Conservation (phyloP, 176 grass and related monocot genomes). For the Oryza glumipatula region DNA sequence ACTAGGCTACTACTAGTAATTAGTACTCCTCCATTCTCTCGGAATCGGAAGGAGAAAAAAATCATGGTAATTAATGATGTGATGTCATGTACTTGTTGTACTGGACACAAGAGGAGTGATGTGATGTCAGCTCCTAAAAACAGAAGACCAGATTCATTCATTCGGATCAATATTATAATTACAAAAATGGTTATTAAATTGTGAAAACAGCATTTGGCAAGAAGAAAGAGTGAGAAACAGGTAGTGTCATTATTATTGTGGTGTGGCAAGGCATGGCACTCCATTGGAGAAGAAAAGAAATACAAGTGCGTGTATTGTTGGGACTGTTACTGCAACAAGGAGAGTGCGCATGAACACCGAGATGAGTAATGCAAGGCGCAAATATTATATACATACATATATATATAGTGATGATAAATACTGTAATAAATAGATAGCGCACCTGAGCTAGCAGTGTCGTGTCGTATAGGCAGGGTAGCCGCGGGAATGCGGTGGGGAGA, state of each 20-base stretch:
- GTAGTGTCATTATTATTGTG: not conserved
- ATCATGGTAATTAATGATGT: not conserved
- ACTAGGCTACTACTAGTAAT: no score
- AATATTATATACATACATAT: no score
- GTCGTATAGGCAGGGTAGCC: not conserved
- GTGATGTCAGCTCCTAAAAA: not conserved
- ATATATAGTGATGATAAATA: not conserved
- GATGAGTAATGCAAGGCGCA: not conserved
- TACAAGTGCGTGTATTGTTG: no score
- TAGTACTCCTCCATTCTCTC: no score
- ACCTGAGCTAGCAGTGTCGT: not conserved
- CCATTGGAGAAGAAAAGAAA: not conserved
- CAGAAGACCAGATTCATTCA: conserved; percentile 21
- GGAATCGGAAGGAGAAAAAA: not conserved
- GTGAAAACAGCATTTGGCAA: not conserved
- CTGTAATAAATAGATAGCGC: not conserved
- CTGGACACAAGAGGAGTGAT: not conserved
- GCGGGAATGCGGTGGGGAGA: not conserved
- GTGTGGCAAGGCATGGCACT: not conserved
- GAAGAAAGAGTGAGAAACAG: not conserved
- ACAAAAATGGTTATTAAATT: not conserved
- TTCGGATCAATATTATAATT: not conserved
- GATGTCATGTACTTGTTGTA: not conserved
- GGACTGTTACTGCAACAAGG: not conserved
- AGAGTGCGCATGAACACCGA: no score